Evolutionary conservation across 2,329 filamentous ascomycete species (phyloP).

Genomic region (Curvularia hawaiiensis): DNA sequence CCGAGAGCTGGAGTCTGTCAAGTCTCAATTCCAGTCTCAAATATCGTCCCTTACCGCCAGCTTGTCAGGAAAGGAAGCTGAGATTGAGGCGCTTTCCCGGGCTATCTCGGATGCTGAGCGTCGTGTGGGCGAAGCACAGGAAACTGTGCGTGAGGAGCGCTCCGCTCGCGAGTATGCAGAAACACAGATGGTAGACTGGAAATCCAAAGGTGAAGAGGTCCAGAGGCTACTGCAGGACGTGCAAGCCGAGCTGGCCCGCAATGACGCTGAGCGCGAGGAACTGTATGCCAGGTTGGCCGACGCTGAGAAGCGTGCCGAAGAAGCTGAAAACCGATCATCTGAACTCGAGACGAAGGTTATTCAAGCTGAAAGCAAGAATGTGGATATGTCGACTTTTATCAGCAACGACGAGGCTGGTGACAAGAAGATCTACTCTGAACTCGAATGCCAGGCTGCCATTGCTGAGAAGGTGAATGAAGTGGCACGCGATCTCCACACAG

Average conservation of each 20-base stretch:
- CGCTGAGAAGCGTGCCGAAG: constrained; percentile 74
- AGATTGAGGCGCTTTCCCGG: constrained; percentile 83
- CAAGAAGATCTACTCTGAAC: constrained; percentile 47
- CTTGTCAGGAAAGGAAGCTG: constrained; percentile 89
- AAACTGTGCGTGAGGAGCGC: constrained; percentile 80
- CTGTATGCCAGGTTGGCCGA: constrained; percentile 75
- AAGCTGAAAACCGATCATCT: constrained; percentile 75
- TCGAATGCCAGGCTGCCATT: constrained; percentile 67
- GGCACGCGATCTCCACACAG: constrained; percentile 80
- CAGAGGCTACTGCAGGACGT: constrained; percentile 79
- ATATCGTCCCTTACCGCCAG: constrained; percentile 94
- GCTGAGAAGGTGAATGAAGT: constrained; percentile 83
- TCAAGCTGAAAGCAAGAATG: constrained; percentile 69
- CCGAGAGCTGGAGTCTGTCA: constrained; percentile 88
- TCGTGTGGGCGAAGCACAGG: constrained; percentile 83
- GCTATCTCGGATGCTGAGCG: constrained; percentile 90
- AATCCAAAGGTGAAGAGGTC: constrained; percentile 83
- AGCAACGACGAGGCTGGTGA: constrained; percentile 44
- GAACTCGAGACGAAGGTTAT: constrained; percentile 62
- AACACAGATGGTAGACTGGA: constrained; percentile 81
- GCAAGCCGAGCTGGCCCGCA: constrained; percentile 78
- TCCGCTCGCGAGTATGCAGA: constrained; percentile 71
- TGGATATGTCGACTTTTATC: constrained; percentile 67
- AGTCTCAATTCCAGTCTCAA: constrained; percentile 87
- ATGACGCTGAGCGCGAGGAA: constrained; percentile 81